phyloP scores from a whole-genome alignment of 2,329 filamentous ascomycete genomes.

The Alternaria tenuissima region DNA sequence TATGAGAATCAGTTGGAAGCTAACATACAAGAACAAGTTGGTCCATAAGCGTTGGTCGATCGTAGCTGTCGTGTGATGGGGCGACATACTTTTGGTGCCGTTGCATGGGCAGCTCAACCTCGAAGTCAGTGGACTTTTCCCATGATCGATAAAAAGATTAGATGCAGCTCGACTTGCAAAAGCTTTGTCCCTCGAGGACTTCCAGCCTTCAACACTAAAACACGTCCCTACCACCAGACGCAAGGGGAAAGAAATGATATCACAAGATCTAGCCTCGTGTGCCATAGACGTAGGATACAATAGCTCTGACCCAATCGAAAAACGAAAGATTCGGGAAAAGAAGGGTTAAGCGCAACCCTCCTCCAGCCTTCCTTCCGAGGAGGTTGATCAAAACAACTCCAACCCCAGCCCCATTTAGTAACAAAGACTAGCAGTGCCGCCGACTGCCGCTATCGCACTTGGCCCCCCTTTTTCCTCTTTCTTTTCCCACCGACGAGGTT shows the following conservation, averaged over 20 bases:
- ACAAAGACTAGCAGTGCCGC: neutral
- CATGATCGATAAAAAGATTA: too few relatives aligned
- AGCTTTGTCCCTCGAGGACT: neutral
- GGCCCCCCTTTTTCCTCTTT: neutral
- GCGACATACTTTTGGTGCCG: neutral
- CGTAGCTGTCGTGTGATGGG: neutral
- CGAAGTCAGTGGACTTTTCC: neutral
- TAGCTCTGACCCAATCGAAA: neutral
- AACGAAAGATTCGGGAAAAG: neutral
- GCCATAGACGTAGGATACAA: neutral
- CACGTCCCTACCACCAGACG: neutral
- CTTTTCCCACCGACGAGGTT: neutral
- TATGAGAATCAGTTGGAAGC: neutral
- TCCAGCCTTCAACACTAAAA: neutral
- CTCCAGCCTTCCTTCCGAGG: neutral
- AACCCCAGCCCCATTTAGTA: neutral
- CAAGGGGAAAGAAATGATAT: neutral
- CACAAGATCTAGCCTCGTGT: neutral
- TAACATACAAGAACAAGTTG: neutral
- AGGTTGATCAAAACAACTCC: neutral
- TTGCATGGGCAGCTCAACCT: neutral
- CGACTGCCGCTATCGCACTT: neutral
- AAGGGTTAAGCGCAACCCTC: neutral
- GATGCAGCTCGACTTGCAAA: neutral
- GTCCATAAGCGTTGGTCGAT: neutral